phyloP scores from a whole-genome alignment of 768 basidiomycete species.

The Sarcomyxa edulis region DNA sequence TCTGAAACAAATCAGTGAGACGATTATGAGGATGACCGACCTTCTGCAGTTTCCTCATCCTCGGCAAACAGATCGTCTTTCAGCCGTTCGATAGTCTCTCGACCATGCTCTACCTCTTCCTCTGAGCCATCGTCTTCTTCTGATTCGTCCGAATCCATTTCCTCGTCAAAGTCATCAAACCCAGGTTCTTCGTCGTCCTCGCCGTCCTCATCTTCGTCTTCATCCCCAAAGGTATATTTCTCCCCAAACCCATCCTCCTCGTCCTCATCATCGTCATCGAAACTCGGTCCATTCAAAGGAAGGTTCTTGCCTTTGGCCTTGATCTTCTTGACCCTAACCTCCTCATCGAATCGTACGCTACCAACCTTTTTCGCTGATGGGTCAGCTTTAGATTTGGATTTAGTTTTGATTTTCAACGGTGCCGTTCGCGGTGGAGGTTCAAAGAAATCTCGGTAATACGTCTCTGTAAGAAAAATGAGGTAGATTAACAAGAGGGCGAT shows the following conservation, averaged over 20 bases:
- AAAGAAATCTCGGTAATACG: slow-evolving; percentile 79
- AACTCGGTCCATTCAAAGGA: slow-evolving; percentile 38
- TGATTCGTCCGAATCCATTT: slow-evolving; percentile 19
- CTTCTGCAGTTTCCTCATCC: slow-evolving; percentile 18
- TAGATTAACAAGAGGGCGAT: not conserved
- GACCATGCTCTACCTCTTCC: slow-evolving; percentile 15
- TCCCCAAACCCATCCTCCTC: slow-evolving; percentile 16
- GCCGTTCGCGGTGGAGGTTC: slow-evolving; percentile 50
- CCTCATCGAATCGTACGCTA: slow-evolving; percentile 75
- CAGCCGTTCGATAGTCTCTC: slow-evolving; percentile 48
- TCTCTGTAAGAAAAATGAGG: slow-evolving; percentile 33
- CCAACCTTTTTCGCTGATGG: slow-evolving; percentile 19
- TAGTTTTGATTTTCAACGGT: slow-evolving; percentile 10
- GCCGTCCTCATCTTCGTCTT: slow-evolving; percentile 30
- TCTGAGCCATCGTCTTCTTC: slow-evolving; percentile 23
- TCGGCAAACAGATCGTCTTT: slow-evolving; percentile 59
- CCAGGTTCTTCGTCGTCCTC: slow-evolving; percentile 21
- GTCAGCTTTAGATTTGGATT: slow-evolving; percentile 13
- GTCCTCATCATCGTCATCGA: slow-evolving; percentile 32
- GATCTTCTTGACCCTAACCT: slow-evolving; percentile 79
- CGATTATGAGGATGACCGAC: not conserved
- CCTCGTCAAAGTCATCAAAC: slow-evolving; percentile 19
- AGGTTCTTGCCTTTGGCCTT: slow-evolving; percentile 64
- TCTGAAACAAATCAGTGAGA: not conserved
- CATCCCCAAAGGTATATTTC: slow-evolving; percentile 24